A percentile compares a stretch with the other conserved stretches of the same genome.
Conservation (phyloP, 2,329 filamentous ascomycete species). For the Cercospora janseana region DNA sequence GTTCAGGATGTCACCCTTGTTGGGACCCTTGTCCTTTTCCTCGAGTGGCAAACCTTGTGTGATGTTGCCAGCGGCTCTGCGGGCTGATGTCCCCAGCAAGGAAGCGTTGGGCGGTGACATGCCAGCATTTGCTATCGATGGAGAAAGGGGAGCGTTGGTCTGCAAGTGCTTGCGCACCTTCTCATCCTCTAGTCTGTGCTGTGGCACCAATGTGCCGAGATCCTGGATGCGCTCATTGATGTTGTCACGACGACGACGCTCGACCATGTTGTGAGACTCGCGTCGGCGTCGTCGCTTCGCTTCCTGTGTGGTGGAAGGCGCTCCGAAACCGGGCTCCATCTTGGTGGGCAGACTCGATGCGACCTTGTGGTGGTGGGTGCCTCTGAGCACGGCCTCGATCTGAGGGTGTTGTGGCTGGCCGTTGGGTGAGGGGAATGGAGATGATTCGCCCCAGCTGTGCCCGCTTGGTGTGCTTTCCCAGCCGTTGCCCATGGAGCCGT, state of each 20-base stretch:
- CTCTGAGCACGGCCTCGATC: slow-evolving; percentile 85
- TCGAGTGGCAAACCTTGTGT: slow-evolving; percentile 90
- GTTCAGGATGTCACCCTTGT: slow-evolving; percentile 98
- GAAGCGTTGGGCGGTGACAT: slow-evolving; percentile 75
- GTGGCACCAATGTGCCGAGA: slow-evolving; percentile 85
- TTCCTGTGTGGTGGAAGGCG: slow-evolving; percentile 73
- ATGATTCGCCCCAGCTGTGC: slow-evolving; percentile 77
- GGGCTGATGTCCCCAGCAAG: slow-evolving; percentile 81
- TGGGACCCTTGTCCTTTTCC: slow-evolving; percentile 97
- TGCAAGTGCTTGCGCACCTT: slow-evolving; percentile 93
- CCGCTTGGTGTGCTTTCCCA: slow-evolving; percentile 80
- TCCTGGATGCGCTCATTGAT: slow-evolving; percentile 99
- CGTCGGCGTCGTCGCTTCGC: slow-evolving; percentile 87
- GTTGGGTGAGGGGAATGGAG: slow-evolving; percentile 83
- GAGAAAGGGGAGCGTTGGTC: slow-evolving; percentile 86
- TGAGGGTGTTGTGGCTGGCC: slow-evolving; percentile 63
- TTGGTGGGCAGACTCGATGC: slow-evolving; percentile 77
- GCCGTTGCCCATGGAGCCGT: slow-evolving; percentile 59
- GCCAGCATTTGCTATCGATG: slow-evolving; percentile 65
- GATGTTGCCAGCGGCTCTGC: slow-evolving; percentile 68
- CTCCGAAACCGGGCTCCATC: slow-evolving; percentile 59
- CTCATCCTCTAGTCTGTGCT: slow-evolving; percentile 91
- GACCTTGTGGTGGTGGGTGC: slow-evolving; percentile 63
- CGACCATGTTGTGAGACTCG: slow-evolving; percentile 94
- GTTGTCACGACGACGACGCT: slow-evolving; percentile 90